Conservation (phyloP, 139 green algal genomes). For the Volvox reticuliferus region DNA sequence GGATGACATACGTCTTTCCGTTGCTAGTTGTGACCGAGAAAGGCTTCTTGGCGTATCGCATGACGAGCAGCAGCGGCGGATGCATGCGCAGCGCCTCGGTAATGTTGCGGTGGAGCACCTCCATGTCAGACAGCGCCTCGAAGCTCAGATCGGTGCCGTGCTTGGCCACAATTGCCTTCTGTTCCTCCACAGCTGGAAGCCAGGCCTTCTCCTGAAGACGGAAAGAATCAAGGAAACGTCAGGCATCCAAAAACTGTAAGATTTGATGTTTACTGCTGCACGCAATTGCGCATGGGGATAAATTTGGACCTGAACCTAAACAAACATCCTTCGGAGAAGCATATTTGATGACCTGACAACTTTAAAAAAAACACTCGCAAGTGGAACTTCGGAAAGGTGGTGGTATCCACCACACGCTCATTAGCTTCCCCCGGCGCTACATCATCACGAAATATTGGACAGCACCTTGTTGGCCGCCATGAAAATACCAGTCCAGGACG, state of each 20-base stretch:
- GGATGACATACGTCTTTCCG: constrained; percentile 86
- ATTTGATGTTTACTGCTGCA: no score
- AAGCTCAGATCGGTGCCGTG: constrained; percentile 83
- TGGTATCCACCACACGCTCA: no score
- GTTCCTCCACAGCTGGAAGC: constrained; percentile 78
- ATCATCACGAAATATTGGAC: no score
- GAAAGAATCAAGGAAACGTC: background rate
- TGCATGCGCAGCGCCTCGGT: constrained; percentile 95
- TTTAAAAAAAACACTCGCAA: no score
- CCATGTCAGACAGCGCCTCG: constrained; percentile 92
- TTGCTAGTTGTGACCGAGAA: constrained; percentile 90
- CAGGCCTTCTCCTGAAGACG: constrained; percentile 29
- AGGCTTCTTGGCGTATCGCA: constrained; percentile 87
- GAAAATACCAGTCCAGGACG: constrained; percentile 90
- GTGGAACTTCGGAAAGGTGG: no score
- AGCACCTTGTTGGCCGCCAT: constrained; percentile 70
- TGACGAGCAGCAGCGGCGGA: constrained; percentile 96
- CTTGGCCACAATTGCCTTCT: constrained; percentile 78
- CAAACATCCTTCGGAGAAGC: no score
- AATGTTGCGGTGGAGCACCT: constrained; percentile 89
- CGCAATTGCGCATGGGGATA: no score
- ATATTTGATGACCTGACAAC: no score
- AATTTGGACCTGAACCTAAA: no score
- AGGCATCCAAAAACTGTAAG: no score
- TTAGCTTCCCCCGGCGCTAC: no score